Percentiles rank a stretch among this genome's conserved stretches.
phyloP scores from a whole-genome alignment of 768 basidiomycete species.

The Phlegmacium glaucopus region DNA sequence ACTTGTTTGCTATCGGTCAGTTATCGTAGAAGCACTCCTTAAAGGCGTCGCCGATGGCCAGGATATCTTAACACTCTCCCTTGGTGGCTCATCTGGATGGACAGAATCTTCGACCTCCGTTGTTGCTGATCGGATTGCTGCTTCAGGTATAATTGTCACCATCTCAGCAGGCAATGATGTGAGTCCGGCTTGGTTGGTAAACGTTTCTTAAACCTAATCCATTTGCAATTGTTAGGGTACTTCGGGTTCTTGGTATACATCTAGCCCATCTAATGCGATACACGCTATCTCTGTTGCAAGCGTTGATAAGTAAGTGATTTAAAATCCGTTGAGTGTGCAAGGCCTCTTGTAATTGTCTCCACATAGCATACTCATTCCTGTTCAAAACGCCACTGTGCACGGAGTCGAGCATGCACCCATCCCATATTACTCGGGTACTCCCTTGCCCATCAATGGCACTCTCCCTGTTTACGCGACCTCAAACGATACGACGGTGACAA shows the following conservation, averaged over 20 bases:
- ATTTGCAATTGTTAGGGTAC: slow-evolving; percentile 33
- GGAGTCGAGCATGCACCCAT: slow-evolving; percentile 40
- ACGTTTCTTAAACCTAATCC: not conserved
- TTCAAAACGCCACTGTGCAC: slow-evolving; percentile 47
- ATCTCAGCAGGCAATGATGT: slow-evolving; percentile 59
- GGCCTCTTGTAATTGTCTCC: not conserved
- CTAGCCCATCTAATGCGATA: slow-evolving; percentile 48
- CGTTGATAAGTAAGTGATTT: slow-evolving; percentile 43
- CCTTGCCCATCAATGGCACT: slow-evolving; percentile 37
- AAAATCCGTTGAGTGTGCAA: not conserved
- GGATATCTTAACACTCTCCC: slow-evolving; percentile 64
- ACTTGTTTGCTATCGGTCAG: slow-evolving; percentile 9
- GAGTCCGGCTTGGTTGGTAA: not conserved
- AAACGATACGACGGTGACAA: slow-evolving; percentile 42
- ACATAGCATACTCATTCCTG: slow-evolving; percentile 41
- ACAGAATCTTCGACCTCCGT: slow-evolving; percentile 51
- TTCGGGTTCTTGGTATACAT: slow-evolving; percentile 61
- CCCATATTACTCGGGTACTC: slow-evolving; percentile 36
- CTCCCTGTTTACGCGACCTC: slow-evolving; percentile 55
- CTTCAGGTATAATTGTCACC: slow-evolving; percentile 55
- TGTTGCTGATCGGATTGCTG: slow-evolving; percentile 55
- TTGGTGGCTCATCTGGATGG: slow-evolving; percentile 65
- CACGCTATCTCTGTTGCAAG: slow-evolving; percentile 57
- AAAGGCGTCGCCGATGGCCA: slow-evolving; percentile 48
- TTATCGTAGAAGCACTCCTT: slow-evolving; percentile 47